Evolutionary conservation across 78 protist species (phyloP).

Genomic region (Protostelium mycophagum): DNA sequence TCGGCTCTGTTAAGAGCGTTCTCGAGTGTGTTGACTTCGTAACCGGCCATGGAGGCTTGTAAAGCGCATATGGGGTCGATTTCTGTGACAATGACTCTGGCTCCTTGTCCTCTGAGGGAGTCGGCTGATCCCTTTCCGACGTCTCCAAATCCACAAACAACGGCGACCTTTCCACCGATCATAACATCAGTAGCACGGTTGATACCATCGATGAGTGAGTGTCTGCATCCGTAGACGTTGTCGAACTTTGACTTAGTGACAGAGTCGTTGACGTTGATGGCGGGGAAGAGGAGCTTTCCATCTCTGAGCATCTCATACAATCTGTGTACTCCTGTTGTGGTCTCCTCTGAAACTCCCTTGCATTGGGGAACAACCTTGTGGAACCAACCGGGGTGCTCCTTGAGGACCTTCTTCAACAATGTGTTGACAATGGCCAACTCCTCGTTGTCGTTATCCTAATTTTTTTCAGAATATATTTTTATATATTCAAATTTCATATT

Average conservation of each 20-base stretch:
- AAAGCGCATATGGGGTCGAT: constrained; percentile 99
- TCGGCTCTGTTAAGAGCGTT: constrained; percentile 72
- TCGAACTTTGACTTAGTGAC: constrained; percentile 99
- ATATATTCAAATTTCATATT: no score
- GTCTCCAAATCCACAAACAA: constrained; percentile 98
- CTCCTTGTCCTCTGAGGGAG: constrained; percentile 86
- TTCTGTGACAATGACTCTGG: constrained; percentile 95
- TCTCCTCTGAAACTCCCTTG: constrained; percentile 98
- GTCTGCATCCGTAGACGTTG: constrained; percentile 98
- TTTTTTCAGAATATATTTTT: no score
- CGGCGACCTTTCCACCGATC: constrained; percentile 96
- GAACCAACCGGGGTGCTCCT: constrained; percentile 57
- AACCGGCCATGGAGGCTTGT: constrained; percentile 99
- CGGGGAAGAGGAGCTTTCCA: constrained; percentile 92
- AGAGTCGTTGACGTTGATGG: constrained; percentile 99
- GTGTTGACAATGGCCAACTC: constrained; percentile 15
- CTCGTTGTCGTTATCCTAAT: constrained; percentile 13
- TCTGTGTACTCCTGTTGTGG: constrained; percentile 99
- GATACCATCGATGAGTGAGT: constrained; percentile 98
- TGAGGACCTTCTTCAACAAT: constrained; percentile 6
- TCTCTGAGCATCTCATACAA: constrained; percentile 84
- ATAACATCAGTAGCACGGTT: constrained; percentile 99
- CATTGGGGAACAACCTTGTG: constrained; percentile 57
- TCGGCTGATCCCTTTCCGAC: constrained; percentile 98
- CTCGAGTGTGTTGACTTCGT: constrained; percentile 90